A percentile compares a stretch with the other conserved stretches of the same genome.
Evolutionary conservation across 352 stramenopile species (phyloP).

Genomic region (Thraustotheca clavata): DNA sequence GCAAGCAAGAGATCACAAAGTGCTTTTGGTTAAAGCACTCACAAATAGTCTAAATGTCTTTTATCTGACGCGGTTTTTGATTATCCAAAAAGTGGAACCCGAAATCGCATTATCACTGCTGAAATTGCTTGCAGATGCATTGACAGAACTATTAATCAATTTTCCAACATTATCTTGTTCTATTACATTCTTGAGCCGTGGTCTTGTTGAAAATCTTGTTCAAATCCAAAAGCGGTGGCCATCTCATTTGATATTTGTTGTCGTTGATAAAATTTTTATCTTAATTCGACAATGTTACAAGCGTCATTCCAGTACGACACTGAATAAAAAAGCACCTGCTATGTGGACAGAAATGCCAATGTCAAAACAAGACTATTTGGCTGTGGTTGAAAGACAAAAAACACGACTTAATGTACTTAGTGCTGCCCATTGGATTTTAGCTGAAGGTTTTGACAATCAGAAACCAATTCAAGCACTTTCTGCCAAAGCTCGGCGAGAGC

Average conservation of each 20-base stretch:
- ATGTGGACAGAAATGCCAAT: background rate
- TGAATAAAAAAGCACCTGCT: too few relatives aligned
- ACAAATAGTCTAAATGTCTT: conserved; percentile 4
- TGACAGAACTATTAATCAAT: background rate
- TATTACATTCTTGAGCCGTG: background rate
- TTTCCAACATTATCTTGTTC: background rate
- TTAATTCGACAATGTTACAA: background rate
- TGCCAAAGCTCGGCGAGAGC: background rate
- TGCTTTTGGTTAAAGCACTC: background rate
- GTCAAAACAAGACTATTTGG: background rate
- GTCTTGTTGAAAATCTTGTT: background rate
- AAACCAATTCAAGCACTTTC: background rate
- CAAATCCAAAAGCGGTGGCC: background rate
- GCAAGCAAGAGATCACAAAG: background rate
- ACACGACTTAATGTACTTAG: background rate
- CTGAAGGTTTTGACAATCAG: background rate
- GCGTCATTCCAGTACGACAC: background rate
- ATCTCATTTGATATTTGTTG: background rate
- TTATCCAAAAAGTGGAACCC: background rate
- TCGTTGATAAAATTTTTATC: conserved; percentile 4
- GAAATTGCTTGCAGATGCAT: background rate
- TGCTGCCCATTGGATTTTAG: background rate
- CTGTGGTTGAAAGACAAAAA: background rate
- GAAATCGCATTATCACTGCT: background rate
- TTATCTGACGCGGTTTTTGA: background rate